These are phyloP conservation scores for Hypomyces rosellus DNA, from an alignment of 2,329 filamentous ascomycete genomes.

Conservation along the genomic window DNA sequence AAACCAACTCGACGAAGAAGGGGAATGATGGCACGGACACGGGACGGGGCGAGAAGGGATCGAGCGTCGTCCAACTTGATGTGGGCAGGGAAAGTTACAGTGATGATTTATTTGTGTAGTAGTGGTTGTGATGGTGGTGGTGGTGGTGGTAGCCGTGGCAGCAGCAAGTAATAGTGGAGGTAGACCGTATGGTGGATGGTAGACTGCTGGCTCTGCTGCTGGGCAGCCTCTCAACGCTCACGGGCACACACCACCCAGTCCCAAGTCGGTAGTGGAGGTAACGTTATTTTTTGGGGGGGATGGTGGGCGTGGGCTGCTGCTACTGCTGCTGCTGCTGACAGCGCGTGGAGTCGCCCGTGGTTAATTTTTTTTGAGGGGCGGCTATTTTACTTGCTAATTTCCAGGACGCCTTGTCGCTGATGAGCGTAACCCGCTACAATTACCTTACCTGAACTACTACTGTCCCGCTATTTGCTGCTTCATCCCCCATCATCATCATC, in stretches of 20 bases:
- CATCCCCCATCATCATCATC: too few relatives aligned
- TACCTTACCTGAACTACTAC: background rate
- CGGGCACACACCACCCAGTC: too few relatives aligned
- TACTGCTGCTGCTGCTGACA: conserved; percentile 11
- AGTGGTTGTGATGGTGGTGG: background rate
- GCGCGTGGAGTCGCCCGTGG: conserved; percentile 10
- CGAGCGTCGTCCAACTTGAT: background rate
- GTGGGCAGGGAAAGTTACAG: background rate
- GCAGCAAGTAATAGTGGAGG: background rate
- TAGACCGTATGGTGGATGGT: background rate
- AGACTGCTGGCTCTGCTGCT: conserved; percentile 10
- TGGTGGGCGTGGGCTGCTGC: conserved; percentile 6
- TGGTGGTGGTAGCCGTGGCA: background rate
- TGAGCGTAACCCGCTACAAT: conserved; percentile 1
- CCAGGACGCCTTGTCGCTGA: conserved; percentile 9
- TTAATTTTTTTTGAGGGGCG: conserved; percentile 9
- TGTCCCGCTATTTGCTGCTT: background rate
- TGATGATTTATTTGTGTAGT: too few relatives aligned
- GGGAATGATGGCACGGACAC: background rate
- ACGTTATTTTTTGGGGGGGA: background rate
- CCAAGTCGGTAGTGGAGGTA: too few relatives aligned
- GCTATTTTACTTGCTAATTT: conserved; percentile 12
- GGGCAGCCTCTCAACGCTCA: background rate
- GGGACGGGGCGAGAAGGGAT: background rate
- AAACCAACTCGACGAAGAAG: background rate